These are phyloP conservation scores for Pleurotus djamor DNA, from an alignment of 768 basidiomycete species.

Conservation along the genomic window DNA sequence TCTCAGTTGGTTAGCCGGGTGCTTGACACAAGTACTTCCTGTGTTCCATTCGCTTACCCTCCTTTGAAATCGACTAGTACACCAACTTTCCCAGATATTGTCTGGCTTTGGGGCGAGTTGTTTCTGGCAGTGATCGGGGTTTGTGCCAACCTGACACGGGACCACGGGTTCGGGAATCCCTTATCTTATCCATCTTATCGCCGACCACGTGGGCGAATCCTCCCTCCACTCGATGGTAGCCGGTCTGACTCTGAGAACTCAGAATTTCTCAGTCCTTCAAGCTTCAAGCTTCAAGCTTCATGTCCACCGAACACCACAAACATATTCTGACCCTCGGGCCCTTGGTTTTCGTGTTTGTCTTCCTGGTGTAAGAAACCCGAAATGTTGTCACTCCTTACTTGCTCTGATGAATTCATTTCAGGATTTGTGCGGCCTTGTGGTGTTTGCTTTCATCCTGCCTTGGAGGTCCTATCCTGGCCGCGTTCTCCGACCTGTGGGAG, in stretches of 20 bases:
- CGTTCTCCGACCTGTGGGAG: constrained; percentile 48
- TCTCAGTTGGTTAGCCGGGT: too few relatives aligned
- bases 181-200: constrained; percentile 3
- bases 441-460: constrained; percentile 70
- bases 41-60: too few relatives aligned
- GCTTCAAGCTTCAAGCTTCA: too few relatives aligned
- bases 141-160: constrained; percentile 10
- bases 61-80: too few relatives aligned
- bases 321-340: constrained; percentile 23
- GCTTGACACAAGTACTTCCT: too few relatives aligned
- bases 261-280: not conserved
- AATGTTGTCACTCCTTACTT: not conserved
- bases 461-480: constrained; percentile 44
- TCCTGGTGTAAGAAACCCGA: constrained; percentile 41
- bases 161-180: constrained; percentile 14
- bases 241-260: not conserved
- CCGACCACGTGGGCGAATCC: not conserved
- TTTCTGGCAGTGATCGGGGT: not conserved
- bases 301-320: not conserved
- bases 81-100: not conserved
- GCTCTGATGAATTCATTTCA: constrained; percentile 17
- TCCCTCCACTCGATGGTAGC: not conserved
- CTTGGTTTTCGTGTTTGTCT: constrained; percentile 43
- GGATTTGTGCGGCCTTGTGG: constrained; percentile 54
- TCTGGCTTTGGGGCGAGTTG: too few relatives aligned